A percentile compares a stretch with the other conserved stretches of the same genome.
These are phyloP conservation scores for Claviceps sp. DNA, from an alignment of 2,329 filamentous ascomycete species.

Conservation along the genomic window DNA sequence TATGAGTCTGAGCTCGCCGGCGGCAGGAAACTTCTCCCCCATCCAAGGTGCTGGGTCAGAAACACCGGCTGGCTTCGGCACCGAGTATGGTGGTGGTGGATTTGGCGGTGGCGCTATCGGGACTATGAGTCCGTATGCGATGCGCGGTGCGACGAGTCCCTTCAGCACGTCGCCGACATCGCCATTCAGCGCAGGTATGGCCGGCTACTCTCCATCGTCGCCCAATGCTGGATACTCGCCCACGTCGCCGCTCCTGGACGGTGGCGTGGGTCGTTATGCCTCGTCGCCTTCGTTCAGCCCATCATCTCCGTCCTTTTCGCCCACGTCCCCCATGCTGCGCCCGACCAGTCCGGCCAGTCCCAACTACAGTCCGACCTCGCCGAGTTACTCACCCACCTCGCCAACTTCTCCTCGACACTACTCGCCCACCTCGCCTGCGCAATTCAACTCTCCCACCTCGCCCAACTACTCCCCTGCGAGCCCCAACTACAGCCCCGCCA, in stretches of 20 bases:
- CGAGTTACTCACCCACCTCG: constrained; percentile 50
- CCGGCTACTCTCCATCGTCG: constrained; percentile 64
- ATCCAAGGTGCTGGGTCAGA: constrained; percentile 66
- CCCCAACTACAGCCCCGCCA: constrained; percentile 59
- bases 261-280: constrained; percentile 38
- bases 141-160: constrained; percentile 53
- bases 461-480: constrained; percentile 59
- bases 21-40: constrained; percentile 57
- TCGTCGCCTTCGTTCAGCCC: constrained; percentile 51
- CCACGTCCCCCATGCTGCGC: constrained; percentile 45
- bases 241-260: constrained; percentile 53
- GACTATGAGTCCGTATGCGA: constrained; percentile 51
- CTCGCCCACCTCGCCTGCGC: constrained; percentile 57
- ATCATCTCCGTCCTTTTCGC: constrained; percentile 50
- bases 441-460: constrained; percentile 63
- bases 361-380: constrained; percentile 52
- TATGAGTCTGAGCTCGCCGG: constrained; percentile 49
- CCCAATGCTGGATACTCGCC: constrained; percentile 63
- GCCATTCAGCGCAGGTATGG: constrained; percentile 42
- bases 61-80: constrained; percentile 50
- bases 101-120: constrained; percentile 30
- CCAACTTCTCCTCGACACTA: constrained; percentile 44
- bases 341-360: constrained; percentile 42
- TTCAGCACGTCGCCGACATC: constrained; percentile 59
- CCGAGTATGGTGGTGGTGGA: constrained; percentile 41